A percentile compares a stretch with the other conserved stretches of the same genome.
These are phyloP conservation scores for Penicillium lividum DNA, from an alignment of 495 filamentous ascomycete genomes.

Conservation along the genomic window DNA sequence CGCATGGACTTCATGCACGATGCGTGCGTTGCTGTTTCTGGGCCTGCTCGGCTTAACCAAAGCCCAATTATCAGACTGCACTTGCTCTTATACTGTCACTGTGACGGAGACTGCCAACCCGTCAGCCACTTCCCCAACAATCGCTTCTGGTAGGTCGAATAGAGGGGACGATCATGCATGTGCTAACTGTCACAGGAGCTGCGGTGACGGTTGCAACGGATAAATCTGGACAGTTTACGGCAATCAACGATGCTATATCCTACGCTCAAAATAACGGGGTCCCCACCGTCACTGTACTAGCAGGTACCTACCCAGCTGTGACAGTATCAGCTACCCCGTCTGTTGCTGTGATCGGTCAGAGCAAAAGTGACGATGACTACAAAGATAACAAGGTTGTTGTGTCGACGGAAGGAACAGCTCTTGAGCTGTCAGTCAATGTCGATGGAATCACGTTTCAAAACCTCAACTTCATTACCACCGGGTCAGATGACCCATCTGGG, in stretches of 20 bases:
- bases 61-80: conserved; percentile 1
- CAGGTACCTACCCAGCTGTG: conserved; percentile 18
- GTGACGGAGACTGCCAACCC: neutral
- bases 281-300: conserved; percentile 16
- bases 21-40: neutral
- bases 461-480: conserved; percentile 17
- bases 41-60: neutral
- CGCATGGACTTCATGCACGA: neutral
- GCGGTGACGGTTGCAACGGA: conserved; percentile 16
- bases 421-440: conserved; percentile 5
- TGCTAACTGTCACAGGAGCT: neutral
- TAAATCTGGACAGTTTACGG: conserved; percentile 12
- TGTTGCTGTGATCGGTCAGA: conserved; percentile 10
- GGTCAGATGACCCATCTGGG: neutral
- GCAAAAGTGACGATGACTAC: conserved; percentile 6
- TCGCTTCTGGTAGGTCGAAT: neutral
- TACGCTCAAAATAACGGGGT: no score
- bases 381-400: conserved; percentile 15
- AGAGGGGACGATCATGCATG: neutral
- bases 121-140: neutral
- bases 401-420: conserved; percentile 4
- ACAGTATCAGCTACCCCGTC: conserved; percentile 17
- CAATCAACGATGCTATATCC: neutral
- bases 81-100: neutral
- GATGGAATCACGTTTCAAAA: conserved; percentile 13